A percentile compares a stretch with the other conserved stretches of the same genome.
These are phyloP conservation scores for Parsonsia alboflavescens DNA, from an alignment of 257 asterid species.

Conservation along the genomic window DNA sequence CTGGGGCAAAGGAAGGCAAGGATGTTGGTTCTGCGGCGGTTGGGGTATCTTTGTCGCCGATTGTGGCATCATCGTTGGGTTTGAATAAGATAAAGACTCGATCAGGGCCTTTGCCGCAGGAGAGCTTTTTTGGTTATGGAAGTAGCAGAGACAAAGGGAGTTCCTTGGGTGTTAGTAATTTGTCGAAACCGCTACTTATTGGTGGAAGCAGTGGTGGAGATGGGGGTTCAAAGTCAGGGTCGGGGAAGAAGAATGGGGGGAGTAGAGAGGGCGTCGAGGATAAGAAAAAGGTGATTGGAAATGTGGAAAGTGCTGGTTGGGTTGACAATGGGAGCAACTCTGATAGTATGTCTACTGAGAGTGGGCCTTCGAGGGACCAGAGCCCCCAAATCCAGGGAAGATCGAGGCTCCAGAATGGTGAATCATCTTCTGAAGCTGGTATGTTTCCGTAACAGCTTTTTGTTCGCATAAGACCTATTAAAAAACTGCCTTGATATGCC, in stretches of 20 bases:
- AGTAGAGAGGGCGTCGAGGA: slow-evolving; percentile 25
- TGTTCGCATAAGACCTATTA: not conserved
- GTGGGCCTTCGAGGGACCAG: slow-evolving; percentile 68
- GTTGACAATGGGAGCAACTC: slow-evolving; percentile 57
- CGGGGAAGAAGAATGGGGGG: slow-evolving; percentile 21
- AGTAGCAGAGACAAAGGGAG: slow-evolving; percentile 62
- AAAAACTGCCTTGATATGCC: not conserved
- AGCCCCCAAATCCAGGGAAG: slow-evolving; percentile 63
- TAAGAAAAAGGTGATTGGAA: slow-evolving; percentile 21
- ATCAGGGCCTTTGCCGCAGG: slow-evolving; percentile 99
- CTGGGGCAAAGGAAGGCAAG: slow-evolving; percentile 32
- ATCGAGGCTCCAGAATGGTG: slow-evolving; percentile 70
- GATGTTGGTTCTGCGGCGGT: slow-evolving; percentile 31
- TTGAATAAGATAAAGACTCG: slow-evolving; percentile 95
- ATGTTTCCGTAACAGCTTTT: slow-evolving; percentile 10
- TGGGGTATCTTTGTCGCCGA: slow-evolving; percentile 60
- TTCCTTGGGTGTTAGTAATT: slow-evolving; percentile 68
- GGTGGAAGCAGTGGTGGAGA: slow-evolving; percentile 43
- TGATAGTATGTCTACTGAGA: slow-evolving; percentile 61
- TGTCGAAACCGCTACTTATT: slow-evolving; percentile 53
- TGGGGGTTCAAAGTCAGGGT: slow-evolving; percentile 26
- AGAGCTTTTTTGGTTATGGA: slow-evolving; percentile 75
- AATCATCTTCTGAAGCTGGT: slow-evolving; percentile 84
- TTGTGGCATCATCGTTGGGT: slow-evolving; percentile 93
- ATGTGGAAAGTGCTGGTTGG: slow-evolving; percentile 21